Evolutionary conservation across 1,139 yeast genomes (phyloP).

Genomic region (Chernovozyma sophiae-reginae): DNA sequence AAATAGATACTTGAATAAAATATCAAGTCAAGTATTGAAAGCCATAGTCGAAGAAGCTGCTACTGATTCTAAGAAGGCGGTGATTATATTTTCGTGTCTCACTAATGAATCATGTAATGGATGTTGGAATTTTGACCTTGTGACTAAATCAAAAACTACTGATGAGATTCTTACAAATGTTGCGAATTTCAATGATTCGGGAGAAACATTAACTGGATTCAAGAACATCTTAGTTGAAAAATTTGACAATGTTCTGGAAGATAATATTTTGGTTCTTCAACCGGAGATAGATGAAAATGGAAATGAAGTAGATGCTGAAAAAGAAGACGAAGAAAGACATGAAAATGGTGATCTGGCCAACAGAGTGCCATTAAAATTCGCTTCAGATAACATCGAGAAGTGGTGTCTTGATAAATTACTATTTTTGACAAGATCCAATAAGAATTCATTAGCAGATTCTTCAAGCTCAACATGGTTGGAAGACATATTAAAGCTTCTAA

Average conservation of each 20-base stretch:
- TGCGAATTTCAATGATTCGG: conserved; percentile 14
- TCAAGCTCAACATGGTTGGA: conserved; percentile 38
- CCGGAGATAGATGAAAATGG: conserved; percentile 9
- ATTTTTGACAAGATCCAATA: conserved; percentile 51
- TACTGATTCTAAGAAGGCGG: conserved; percentile 40
- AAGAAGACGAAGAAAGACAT: conserved; percentile 11
- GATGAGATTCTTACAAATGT: conserved; percentile 26
- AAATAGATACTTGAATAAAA: conserved; percentile 62
- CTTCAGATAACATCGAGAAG: conserved; percentile 44
- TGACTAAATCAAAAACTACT: conserved; percentile 70
- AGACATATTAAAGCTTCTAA: conserved; percentile 46
- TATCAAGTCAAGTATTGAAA: conserved; percentile 53
- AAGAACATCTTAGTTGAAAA: conserved; percentile 21
- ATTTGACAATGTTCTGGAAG: conserved; percentile 18
- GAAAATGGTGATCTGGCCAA: conserved; percentile 10
- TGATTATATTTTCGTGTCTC: conserved; percentile 46
- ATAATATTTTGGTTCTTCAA: neutral
- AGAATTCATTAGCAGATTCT: conserved; percentile 17
- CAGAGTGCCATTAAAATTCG: conserved; percentile 13
- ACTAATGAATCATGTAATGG: conserved; percentile 52
- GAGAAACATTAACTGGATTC: conserved; percentile 15
- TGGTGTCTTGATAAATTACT: conserved; percentile 70
- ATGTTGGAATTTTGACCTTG: conserved; percentile 68
- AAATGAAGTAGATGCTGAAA: conserved; percentile 17
- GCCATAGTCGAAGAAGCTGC: conserved; percentile 36